phyloP scores from a whole-genome alignment of 345 rosid genomes.

The Populus deltoides region DNA sequence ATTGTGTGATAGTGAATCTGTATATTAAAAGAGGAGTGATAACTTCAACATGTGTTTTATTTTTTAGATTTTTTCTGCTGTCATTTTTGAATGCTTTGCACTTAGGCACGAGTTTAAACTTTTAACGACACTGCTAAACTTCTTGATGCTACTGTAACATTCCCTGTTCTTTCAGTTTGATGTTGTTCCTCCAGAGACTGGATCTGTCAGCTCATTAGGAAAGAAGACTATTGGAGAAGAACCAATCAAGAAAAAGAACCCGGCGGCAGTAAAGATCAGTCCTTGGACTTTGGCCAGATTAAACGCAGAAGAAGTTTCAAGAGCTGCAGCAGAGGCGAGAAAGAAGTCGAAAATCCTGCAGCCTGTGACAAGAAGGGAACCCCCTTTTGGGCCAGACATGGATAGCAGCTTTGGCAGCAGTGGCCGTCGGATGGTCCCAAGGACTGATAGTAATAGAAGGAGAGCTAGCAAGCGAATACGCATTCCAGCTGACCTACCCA shows the following conservation, averaged over 20 bases:
- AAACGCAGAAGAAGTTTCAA: slow-evolving; percentile 90
- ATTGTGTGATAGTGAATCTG: not conserved
- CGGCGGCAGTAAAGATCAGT: slow-evolving; percentile 73
- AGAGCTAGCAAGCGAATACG: slow-evolving; percentile 65
- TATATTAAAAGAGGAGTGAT: too few species aligned
- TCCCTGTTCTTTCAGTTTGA: slow-evolving; percentile 60
- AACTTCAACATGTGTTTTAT: not conserved
- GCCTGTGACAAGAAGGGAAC: slow-evolving; percentile 59
- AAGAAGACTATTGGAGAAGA: slow-evolving; percentile 62
- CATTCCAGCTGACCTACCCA: slow-evolving; percentile 68
- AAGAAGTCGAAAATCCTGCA: slow-evolving; percentile 82
- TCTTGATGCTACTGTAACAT: slow-evolving; percentile 8
- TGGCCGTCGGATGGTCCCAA: slow-evolving; percentile 62
- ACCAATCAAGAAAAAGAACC: slow-evolving; percentile 65
- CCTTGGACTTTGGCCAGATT: slow-evolving; percentile 94
- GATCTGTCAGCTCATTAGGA: slow-evolving; percentile 90
- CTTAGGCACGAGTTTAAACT: not conserved
- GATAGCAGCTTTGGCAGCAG: slow-evolving; percentile 80
- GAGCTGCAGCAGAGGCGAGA: slow-evolving; percentile 95
- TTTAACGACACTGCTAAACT: not conserved
- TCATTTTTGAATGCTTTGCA: not conserved
- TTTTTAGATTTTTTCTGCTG: not conserved
- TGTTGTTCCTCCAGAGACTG: slow-evolving; percentile 96
- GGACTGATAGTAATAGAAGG: slow-evolving; percentile 58
- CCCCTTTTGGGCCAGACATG: slow-evolving; percentile 52